A percentile compares a stretch with the other conserved stretches of the same genome.
phyloP scores from a whole-genome alignment of 2,329 filamentous ascomycete species.

The Rutstroemia sp. region DNA sequence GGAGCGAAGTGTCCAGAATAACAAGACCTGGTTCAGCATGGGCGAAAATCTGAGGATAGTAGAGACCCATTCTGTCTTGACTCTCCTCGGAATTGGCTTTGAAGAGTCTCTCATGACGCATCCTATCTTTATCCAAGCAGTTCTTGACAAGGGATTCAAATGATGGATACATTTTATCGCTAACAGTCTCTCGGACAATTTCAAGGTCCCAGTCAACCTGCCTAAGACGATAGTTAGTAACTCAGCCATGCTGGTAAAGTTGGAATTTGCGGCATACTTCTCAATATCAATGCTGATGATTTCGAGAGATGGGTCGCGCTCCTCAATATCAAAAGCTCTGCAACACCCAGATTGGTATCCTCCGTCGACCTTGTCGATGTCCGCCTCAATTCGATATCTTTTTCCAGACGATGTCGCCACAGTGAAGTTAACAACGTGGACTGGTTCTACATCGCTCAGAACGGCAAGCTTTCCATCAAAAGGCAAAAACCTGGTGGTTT shows the following conservation, averaged over 20 bases:
- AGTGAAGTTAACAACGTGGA: slow-evolving; percentile 21
- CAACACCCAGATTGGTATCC: slow-evolving; percentile 19
- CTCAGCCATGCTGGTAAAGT: neutral
- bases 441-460: slow-evolving; percentile 16
- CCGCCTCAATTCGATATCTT: slow-evolving; percentile 22
- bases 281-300: slow-evolving; percentile 24
- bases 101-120: neutral
- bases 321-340: slow-evolving; percentile 16
- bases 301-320: slow-evolving; percentile 20
- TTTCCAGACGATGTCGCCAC: slow-evolving; percentile 16
- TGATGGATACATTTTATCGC: slow-evolving; percentile 14
- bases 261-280: slow-evolving; percentile 1
- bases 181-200: slow-evolving; percentile 24
- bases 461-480: slow-evolving; percentile 2
- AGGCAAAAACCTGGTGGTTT: slow-evolving; percentile 16
- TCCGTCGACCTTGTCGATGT: slow-evolving; percentile 18
- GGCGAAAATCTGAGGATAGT: slow-evolving; percentile 20
- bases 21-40: slow-evolving; percentile 6
- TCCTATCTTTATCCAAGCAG: slow-evolving; percentile 12
- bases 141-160: slow-evolving; percentile 16
- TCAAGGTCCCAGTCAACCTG: slow-evolving; percentile 27
- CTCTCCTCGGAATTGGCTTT: neutral
- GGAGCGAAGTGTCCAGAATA: slow-evolving; percentile 18
- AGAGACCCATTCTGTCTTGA: slow-evolving; percentile 18
- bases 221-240: slow-evolving; percentile 11